Evolutionary conservation across 2,329 filamentous ascomycete genomes (phyloP).

Genomic region (Calonectria hawksworthii): DNA sequence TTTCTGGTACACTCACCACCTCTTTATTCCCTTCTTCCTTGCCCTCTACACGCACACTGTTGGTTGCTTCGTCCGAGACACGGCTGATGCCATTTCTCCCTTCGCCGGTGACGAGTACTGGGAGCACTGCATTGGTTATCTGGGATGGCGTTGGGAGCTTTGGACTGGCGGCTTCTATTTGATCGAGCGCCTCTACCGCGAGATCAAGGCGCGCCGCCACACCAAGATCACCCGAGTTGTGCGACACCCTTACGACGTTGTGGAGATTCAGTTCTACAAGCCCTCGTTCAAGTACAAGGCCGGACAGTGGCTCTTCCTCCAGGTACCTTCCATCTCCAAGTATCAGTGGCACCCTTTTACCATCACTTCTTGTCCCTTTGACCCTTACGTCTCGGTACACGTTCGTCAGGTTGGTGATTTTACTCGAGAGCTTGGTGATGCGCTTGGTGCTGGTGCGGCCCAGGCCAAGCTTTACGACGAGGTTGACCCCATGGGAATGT

Average conservation of each 20-base stretch:
- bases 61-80: conserved; percentile 96
- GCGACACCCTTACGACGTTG: conserved; percentile 95
- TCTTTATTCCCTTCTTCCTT: conserved; percentile 97
- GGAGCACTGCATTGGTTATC: conserved; percentile 93
- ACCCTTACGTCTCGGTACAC: conserved; percentile 94
- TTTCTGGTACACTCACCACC: conserved; percentile 99
- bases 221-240: conserved; percentile 96
- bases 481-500: conserved; percentile 95
- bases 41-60: conserved; percentile 96
- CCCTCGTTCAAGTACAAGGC: conserved; percentile 98
- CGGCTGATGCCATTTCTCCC: conserved; percentile 78
- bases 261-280: conserved; percentile 98
- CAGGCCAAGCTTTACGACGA: conserved; percentile 92
- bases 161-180: conserved; percentile 89
- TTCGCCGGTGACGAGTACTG: conserved; percentile 88
- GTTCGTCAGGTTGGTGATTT: conserved; percentile 98
- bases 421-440: conserved; percentile 92
- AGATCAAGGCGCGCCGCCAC: conserved; percentile 84
- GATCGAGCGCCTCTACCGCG: conserved; percentile 89
- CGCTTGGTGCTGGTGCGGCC: conserved; percentile 89
- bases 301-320: conserved; percentile 97
- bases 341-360: conserved; percentile 99
- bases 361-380: conserved; percentile 97
- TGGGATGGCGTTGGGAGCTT: conserved; percentile 98
- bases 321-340: conserved; percentile 88